These are phyloP conservation scores for Apophysomyces ossiformis DNA, from an alignment of 371 early-diverging fungal genomes.

Conservation along the genomic window DNA sequence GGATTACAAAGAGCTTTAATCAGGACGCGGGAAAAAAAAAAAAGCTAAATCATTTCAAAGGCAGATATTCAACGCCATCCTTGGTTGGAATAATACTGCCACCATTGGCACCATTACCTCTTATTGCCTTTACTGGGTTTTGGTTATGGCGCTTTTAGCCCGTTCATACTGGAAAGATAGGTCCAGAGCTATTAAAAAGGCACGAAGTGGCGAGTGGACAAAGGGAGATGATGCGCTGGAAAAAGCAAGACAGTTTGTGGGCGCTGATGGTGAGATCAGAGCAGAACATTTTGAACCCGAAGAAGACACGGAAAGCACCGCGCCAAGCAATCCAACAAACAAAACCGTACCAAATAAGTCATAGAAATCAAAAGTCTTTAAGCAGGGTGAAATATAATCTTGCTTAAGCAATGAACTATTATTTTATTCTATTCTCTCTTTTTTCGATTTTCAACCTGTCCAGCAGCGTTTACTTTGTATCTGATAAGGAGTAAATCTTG, in stretches of 20 bases:
- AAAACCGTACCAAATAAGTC: no score
- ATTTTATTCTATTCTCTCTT: no score
- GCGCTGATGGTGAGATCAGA: conserved; percentile 32
- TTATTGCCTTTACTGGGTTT: conserved; percentile 80
- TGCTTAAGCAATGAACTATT: no score
- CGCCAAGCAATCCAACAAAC: no score
- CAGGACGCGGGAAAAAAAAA: background rate
- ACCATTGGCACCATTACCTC: conserved; percentile 70
- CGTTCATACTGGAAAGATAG: conserved; percentile 50
- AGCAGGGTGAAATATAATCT: no score
- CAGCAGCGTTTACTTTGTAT: no score
- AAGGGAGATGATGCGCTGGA: conserved; percentile 38
- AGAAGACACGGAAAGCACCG: no score
- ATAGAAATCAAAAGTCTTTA: no score
- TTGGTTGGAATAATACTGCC: conserved; percentile 79
- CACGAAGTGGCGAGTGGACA: conserved; percentile 27
- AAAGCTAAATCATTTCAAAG: conserved; percentile 1
- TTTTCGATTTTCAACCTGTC: no score
- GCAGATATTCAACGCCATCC: conserved; percentile 29
- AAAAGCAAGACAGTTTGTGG: conserved; percentile 32
- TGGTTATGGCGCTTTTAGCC: conserved; percentile 52
- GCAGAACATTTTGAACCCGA: no score
- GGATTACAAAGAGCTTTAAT: background rate
- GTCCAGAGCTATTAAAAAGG: conserved; percentile 24
- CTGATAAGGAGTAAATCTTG: no score